Evolutionary conservation across 495 filamentous ascomycete species (phyloP).

Genomic region (Aspergillus cristatus): DNA sequence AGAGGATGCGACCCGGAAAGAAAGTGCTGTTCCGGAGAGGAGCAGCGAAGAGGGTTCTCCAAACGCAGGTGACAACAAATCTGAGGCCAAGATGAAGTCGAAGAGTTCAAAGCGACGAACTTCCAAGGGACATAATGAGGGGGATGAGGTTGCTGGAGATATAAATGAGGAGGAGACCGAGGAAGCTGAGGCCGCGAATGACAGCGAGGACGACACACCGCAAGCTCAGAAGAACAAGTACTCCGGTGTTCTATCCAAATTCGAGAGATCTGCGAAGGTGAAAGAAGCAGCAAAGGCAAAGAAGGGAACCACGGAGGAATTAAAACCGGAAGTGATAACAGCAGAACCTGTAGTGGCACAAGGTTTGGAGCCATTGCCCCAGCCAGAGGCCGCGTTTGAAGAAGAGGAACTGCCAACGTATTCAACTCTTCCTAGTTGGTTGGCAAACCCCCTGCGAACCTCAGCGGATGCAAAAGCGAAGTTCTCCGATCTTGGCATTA

Average conservation of each 20-base stretch:
- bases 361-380: conserved; percentile 67
- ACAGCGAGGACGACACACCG: conserved; percentile 6
- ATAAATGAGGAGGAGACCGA: conserved; percentile 7
- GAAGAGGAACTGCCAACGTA: conserved; percentile 37
- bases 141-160: conserved; percentile 14
- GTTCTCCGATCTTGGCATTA: conserved; percentile 54
- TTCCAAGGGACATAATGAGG: conserved; percentile 6
- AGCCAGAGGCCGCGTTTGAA: conserved; percentile 54
- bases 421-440: conserved; percentile 53
- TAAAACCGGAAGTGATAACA: conserved; percentile 12
- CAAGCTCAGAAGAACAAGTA: conserved; percentile 28
- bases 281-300: conserved; percentile 22
- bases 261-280: conserved; percentile 31
- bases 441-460: conserved; percentile 61
- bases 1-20: conserved; percentile 16
- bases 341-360: conserved; percentile 44
- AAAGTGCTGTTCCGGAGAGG: conserved; percentile 21
- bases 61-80: conserved; percentile 9
- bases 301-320: conserved; percentile 13
- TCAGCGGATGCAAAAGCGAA: conserved; percentile 45
- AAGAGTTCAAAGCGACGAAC: conserved; percentile 20
- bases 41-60: conserved; percentile 15
- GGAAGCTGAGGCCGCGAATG: conserved; percentile 1
- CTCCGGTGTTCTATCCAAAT: conserved; percentile 36
- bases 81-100: conserved; percentile 19